Evolutionary conservation across 2,329 filamentous ascomycete genomes (phyloP).

Genomic region (Mycosphaerella arachidis): DNA sequence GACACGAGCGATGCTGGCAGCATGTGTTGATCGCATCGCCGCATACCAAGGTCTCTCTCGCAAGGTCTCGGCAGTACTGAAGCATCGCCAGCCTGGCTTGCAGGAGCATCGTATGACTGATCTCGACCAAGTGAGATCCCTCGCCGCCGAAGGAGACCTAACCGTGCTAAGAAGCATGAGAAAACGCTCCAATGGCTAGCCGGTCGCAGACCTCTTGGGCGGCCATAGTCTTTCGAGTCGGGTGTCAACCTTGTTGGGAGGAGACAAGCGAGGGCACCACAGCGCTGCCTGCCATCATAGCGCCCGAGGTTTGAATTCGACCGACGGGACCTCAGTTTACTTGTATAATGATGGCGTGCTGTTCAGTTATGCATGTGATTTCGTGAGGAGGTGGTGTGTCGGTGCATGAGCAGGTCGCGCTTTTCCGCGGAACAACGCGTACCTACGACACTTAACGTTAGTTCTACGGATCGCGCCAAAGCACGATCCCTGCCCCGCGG

Average conservation of each 20-base stretch:
- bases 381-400: neutral
- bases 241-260: neutral
- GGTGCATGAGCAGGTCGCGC: neutral
- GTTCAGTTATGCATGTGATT: neutral
- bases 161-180: constrained; percentile 1
- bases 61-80: neutral
- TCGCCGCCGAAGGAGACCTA: neutral
- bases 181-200: neutral
- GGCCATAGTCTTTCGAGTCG: neutral
- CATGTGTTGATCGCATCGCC: constrained; percentile 25
- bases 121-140: neutral
- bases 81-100: neutral
- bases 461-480: neutral
- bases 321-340: no score
- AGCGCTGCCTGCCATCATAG: neutral
- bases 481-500: neutral
- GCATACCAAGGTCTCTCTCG: neutral
- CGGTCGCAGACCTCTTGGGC: neutral
- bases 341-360: no score
- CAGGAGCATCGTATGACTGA: neutral
- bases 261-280: neutral
- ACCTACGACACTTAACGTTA: neutral
- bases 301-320: no score
- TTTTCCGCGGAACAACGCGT: neutral
- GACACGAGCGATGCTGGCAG: constrained; percentile 37